Conservation (phyloP, 139 green algal genomes). For the Auxenochlorella pyrenoidosa region DNA sequence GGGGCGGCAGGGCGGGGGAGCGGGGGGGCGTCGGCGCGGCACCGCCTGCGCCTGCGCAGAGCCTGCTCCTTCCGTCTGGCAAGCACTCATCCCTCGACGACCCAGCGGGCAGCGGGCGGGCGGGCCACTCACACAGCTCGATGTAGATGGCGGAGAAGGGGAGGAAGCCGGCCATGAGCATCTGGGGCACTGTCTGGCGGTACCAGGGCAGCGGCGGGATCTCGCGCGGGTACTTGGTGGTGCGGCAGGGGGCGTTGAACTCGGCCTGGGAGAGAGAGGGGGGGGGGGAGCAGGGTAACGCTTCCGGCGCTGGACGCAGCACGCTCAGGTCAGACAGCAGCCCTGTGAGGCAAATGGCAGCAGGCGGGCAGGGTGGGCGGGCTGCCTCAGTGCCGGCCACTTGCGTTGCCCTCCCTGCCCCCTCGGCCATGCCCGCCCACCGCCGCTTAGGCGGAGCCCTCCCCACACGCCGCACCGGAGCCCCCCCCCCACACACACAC, state of each 20-base stretch:
- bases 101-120: neutral
- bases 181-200: constrained; percentile 82
- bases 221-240: constrained; percentile 89
- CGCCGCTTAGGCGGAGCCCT: neutral
- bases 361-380: neutral
- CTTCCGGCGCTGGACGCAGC: neutral
- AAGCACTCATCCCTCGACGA: neutral
- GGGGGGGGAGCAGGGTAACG: neutral
- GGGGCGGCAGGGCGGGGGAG: neutral
- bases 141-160: constrained; percentile 99
- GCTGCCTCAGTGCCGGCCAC: neutral
- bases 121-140: constrained; percentile 78
- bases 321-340: neutral
- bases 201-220: constrained; percentile 93
- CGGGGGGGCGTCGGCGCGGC: too few relatives aligned
- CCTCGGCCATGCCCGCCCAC: too few relatives aligned
- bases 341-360: neutral
- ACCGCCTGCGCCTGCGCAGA: neutral
- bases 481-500: neutral
- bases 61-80: neutral
- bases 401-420: too few relatives aligned
- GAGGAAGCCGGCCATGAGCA: constrained; percentile 95
- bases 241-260: constrained; percentile 84
- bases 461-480: neutral
- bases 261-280: constrained; percentile 43